These are phyloP conservation scores for Ogataea nakhonphanomensis DNA, from an alignment of 805 yeast species.

Conservation along the genomic window DNA sequence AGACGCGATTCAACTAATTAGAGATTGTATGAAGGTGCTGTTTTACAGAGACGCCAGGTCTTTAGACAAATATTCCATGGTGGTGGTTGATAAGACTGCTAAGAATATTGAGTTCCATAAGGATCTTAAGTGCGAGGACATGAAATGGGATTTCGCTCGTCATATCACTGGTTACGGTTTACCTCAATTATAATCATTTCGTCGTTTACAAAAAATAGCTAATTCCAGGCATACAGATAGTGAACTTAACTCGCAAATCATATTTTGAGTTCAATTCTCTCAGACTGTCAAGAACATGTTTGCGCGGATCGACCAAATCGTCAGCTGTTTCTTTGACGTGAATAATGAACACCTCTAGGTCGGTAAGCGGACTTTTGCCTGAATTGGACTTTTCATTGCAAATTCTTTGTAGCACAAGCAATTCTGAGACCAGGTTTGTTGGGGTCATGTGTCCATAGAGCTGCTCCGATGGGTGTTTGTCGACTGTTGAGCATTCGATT, in stretches of 20 bases:
- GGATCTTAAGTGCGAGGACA: constrained; percentile 62
- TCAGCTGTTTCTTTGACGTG: constrained; percentile 48
- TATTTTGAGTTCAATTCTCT: constrained; percentile 35
- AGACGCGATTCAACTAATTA: constrained; percentile 72
- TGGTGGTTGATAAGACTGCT: constrained; percentile 63
- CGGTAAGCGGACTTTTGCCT: constrained; percentile 36
- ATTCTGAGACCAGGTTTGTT: constrained; percentile 52
- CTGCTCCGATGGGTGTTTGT: constrained; percentile 41
- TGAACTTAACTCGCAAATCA: constrained; percentile 43
- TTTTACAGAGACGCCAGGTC: constrained; percentile 97
- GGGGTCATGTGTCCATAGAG: constrained; percentile 86
- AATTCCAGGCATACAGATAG: constrained; percentile 55
- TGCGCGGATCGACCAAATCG: constrained; percentile 51
- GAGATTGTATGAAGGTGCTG: constrained; percentile 88
- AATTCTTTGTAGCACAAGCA: constrained; percentile 32
- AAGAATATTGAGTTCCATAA: constrained; percentile 55
- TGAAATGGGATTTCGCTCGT: constrained; percentile 89
- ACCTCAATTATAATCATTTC: constrained; percentile 26
- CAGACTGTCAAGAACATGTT: constrained; percentile 47
- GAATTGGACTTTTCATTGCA: constrained; percentile 17
- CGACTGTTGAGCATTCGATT: constrained; percentile 72
- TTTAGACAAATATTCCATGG: constrained; percentile 76
- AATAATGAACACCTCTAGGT: constrained; percentile 46
- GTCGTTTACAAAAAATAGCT: constrained; percentile 32
- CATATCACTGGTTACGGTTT: constrained; percentile 85